Evolutionary conservation across 108 stramenopile genomes (phyloP), one percentile per base, ranked within the genome.

Genomic region (Cyclotella cryptica): DNA sequence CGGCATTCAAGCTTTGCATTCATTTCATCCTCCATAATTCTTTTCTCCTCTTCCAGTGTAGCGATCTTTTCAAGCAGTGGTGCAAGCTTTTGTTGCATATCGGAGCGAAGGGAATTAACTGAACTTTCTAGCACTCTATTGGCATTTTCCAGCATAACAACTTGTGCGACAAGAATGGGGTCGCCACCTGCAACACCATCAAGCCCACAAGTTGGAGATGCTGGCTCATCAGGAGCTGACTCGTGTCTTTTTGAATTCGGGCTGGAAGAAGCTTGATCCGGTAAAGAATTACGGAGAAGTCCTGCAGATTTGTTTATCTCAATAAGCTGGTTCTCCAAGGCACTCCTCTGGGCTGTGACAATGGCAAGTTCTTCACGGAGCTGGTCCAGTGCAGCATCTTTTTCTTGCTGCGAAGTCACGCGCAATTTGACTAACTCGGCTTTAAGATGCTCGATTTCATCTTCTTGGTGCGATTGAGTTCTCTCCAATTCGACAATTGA

Each of bases 71-170:
- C 54, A 15, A 70, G 35, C 3, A 81, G 29, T 40, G 80, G 80
- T 1, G 74, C 44, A 10, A 81, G 9, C 49, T 75, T 81, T 30
- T 64, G 59, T 41, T 75, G 74, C 69, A 71, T 52, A 27, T 81
- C 68, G 30, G 74, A 75, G 29, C 74, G 73, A 7, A 81, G 63
- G 21, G 80, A 71, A 12, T 71, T 59, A n/a, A 81, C 61, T 4
- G 55, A 58, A 0, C 28, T 58, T 53, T 75, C 80, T 14, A 81
- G 69, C 5, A 81, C 80, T 53, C 43, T 70, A 46, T 81, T 81
- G 15, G 73, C 74, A 27, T 71, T 81, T 54, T 81, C 69, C 8
- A 81, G 52, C 80, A 81, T 81, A 44, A 74, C 72, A 21, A 81
- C 80, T 51, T 81, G 80, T 24, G 74, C 74, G 0, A 81, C 69